Conservation (phyloP, 208 protist genomes). For the Acanthamoeba polyphaga region DNA sequence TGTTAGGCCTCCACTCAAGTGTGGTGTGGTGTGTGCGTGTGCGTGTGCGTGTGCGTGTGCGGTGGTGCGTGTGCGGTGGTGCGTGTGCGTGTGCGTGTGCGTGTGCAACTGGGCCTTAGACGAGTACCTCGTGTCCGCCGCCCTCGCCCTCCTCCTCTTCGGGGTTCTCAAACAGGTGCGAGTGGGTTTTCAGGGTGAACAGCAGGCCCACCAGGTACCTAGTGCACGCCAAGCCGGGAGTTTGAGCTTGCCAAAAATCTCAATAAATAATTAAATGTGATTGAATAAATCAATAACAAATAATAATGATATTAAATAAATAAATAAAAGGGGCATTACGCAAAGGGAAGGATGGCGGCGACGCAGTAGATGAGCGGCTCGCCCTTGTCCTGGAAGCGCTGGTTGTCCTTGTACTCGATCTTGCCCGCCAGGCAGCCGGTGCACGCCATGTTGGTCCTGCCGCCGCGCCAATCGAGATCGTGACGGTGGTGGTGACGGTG, state of each 20-base stretch:
- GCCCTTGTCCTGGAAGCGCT: not conserved
- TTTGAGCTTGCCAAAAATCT: too few species aligned
- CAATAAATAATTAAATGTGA: too few species aligned
- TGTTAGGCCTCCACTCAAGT: too few species aligned
- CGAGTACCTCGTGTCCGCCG: not conserved
- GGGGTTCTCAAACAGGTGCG: conserved; percentile 80
- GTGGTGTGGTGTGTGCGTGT: not conserved
- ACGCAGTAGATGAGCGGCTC: conserved; percentile 82
- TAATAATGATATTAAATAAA: too few species aligned
- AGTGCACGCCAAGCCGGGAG: not conserved
- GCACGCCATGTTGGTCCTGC: conserved; percentile 11
- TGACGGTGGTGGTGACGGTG: too few species aligned
- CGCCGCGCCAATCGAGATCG: not conserved
- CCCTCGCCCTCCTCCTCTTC: conserved; percentile 75
- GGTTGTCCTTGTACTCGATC: conserved; percentile 4
- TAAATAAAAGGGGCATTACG: conserved; percentile 75
- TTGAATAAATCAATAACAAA: too few species aligned
- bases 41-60: not conserved
- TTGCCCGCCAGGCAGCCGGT: not conserved
- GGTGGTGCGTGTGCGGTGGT: not conserved
- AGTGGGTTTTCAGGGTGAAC: conserved; percentile 90
- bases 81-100: too few species aligned
- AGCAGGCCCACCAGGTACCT: conserved; percentile 88
- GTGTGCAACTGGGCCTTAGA: too few species aligned
- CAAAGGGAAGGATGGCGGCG: conserved; percentile 83